phyloP scores from a whole-genome alignment of 352 stramenopile genomes.

The Globisporangium megalacanthum region DNA sequence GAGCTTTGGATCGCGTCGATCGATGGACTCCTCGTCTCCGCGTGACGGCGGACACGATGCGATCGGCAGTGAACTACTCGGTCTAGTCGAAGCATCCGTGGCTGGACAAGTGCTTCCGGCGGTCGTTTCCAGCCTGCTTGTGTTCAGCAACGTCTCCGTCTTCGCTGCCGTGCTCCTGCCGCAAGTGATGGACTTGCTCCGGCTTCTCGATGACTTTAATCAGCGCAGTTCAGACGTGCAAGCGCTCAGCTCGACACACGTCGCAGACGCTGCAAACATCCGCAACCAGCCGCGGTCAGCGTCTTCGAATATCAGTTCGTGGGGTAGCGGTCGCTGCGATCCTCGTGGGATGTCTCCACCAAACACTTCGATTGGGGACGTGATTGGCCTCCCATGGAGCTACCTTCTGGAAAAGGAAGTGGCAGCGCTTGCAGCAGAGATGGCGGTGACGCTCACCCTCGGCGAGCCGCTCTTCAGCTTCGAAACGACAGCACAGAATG shows the following conservation, averaged over 20 bases:
- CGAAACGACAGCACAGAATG: not conserved
- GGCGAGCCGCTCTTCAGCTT: constrained; percentile 28
- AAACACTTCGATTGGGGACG: constrained; percentile 16
- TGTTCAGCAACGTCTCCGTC: constrained; percentile 48
- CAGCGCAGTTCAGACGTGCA: constrained; percentile 10
- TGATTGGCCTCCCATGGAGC: constrained; percentile 42
- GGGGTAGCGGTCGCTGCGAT: not conserved
- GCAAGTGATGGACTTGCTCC: constrained; percentile 33
- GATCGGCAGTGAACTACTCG: constrained; percentile 13
- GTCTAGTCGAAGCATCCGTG: constrained; percentile 32
- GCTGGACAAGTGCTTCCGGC: constrained; percentile 51
- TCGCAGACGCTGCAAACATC: constrained; percentile 9
- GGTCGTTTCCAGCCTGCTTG: constrained; percentile 44
- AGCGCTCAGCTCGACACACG: constrained; percentile 22
- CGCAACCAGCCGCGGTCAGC: not conserved
- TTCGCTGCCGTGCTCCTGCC: constrained; percentile 49
- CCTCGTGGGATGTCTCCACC: not conserved
- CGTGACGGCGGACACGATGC: not conserved
- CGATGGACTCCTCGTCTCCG: not conserved
- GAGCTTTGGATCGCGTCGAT: constrained; percentile 13
- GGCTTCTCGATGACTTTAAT: constrained; percentile 48
- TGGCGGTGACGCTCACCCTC: constrained; percentile 46
- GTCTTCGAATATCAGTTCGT: not conserved
- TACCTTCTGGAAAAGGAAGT: constrained; percentile 63
- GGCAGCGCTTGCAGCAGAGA: constrained; percentile 40